Base-by-base conservation (phyloP, 768 basidiomycete genomes). In the Leucosporidium creatinivorum region DNA sequence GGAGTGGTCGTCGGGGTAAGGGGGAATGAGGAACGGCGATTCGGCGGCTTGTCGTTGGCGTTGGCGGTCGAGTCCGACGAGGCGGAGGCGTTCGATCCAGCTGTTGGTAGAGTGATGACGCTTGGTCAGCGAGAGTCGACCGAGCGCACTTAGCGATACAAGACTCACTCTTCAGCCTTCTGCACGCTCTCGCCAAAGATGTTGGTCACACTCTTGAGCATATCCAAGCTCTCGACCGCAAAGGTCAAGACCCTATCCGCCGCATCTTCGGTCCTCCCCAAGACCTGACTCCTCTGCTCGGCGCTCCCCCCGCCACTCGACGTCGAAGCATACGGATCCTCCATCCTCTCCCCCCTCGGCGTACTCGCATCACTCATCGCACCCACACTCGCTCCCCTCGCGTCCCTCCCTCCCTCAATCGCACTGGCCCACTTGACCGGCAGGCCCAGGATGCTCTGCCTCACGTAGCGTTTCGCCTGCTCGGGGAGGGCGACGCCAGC, bases 201-300 rank as follows among this genome's bases (percentile, higher is more conserved):
- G 6, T 84, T 83, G n/a, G 89, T 89, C 33, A 93, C 89, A 33
- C 89, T 85, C 33, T 87, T 82, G 82, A 94, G 86, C 90, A 93
- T 93, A 75, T 94, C 91, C 77, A 94, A 75, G 75, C 91, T 92
- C 80, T 94, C 93, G 19, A 88, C 88, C 18, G 92, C 91, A 13
- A 94, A 84, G 12, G 86, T 85, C 72, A 94, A 77, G 25, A 94
- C 86, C 60, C 88, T 81, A 76, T 89, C 87, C 15, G 92, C 89
- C 33, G 91, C 88, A 21, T 85, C 82, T 28, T 84, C 82, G 3
- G 89, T 89, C 9, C 85, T 80, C 47, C 84, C 81, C n/a, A 70
- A 56, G 31, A 58, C 58, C 2, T 60, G 25, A 19, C 33, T 36
- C 23, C 49, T 52, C n/a, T 12, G 44, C 10, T 44, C 52, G 8